Base-by-base conservation (phyloP, 2,329 filamentous ascomycete genomes). In the Cytospora chrysosperma region DNA sequence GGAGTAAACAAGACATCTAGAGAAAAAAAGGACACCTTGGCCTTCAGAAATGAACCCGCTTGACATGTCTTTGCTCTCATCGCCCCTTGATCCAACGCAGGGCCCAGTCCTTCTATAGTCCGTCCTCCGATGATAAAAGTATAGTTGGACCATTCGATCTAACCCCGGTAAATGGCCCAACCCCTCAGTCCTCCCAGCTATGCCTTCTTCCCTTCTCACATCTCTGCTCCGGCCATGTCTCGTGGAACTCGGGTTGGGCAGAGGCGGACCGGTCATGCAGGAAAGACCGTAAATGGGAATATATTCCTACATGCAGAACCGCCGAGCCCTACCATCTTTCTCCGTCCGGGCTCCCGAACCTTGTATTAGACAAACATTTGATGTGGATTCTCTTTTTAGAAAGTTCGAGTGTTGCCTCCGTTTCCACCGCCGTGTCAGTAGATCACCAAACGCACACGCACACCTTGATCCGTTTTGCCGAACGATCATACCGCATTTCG, bases 401-500 rank as follows among this genome's bases (percentile, higher is more conserved):
- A 47, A 24, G 43, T 24, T 21, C 43, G 43, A 47, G 43, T 24
- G 43, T 47, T 24, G 43, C 43, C 43, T 47, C n/a, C 43, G 43
- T 47, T 47, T 47, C 43, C 43, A 19, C 43, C 43, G 43, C 43
- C 43, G 21, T 21, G 43, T 24, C 43, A 47, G 43, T 47, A 47
- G 43, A 47, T 47, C 43, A 47, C 43, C 43, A 47, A 47, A 47
- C n/a, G n/a, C 43, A 47, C 43, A 47, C 43, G n/a, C n/a, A 47
- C 21, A 47, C 43, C 43, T 47, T 47, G 43, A 47, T 37, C 61
- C 61, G 56, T 60, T 51, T 32, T 43, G 49, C 61, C 49, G 34
- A 40, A 61, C 51, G 30, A 40, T 51, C 55, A 62, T 56, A 50
- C 53, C 54, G 54, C 56, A 63, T 43, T 57, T 65, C 64, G 58